Conservation (phyloP, 306 rosid species). For the Pueraria montana region DNA sequence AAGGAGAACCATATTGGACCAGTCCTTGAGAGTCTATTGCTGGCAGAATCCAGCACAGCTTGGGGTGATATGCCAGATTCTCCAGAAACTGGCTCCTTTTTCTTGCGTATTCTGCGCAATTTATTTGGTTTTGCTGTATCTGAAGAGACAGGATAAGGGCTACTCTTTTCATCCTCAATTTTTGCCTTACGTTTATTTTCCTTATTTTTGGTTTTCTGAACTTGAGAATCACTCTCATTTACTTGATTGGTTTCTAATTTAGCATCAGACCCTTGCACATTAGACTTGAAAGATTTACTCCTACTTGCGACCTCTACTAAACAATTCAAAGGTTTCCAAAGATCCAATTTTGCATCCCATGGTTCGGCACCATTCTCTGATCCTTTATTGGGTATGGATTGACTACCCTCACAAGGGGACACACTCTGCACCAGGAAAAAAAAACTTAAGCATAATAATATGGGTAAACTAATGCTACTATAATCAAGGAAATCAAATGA, state of each 20-base stretch:
- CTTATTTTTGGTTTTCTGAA: slow-evolving; percentile 68
- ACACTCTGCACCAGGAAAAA: slow-evolving; percentile 64
- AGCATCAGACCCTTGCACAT: slow-evolving; percentile 66
- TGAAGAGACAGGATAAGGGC: slow-evolving; percentile 54
- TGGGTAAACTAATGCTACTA: slow-evolving; percentile 31
- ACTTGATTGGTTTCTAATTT: slow-evolving; percentile 60
- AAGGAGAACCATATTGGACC: slow-evolving; percentile 94
- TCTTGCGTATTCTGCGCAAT: slow-evolving; percentile 73
- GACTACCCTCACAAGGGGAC: slow-evolving; percentile 68
- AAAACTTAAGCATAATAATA: slow-evolving; percentile 28
- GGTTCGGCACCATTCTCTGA: slow-evolving; percentile 69
- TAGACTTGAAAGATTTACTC: slow-evolving; percentile 83
- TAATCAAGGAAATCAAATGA: slow-evolving; percentile 18
- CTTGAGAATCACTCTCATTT: slow-evolving; percentile 56
- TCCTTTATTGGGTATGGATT: slow-evolving; percentile 63
- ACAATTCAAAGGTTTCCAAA: slow-evolving; percentile 92
- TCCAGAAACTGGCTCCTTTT: slow-evolving; percentile 70
- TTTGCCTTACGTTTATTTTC: slow-evolving; percentile 72
- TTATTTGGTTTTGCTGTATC: slow-evolving; percentile 70
- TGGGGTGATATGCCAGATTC: slow-evolving; percentile 78
- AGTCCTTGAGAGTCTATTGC: slow-evolving; percentile 58
- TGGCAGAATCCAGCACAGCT: slow-evolving; percentile 67
- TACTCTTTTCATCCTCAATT: slow-evolving; percentile 70
- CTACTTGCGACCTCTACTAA: slow-evolving; percentile 94
- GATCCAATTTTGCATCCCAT: slow-evolving; percentile 78